Evolutionary conservation across 208 protist genomes (phyloP), one percentile per base, ranked within the genome.

Genomic region (Leishmania tropica): DNA sequence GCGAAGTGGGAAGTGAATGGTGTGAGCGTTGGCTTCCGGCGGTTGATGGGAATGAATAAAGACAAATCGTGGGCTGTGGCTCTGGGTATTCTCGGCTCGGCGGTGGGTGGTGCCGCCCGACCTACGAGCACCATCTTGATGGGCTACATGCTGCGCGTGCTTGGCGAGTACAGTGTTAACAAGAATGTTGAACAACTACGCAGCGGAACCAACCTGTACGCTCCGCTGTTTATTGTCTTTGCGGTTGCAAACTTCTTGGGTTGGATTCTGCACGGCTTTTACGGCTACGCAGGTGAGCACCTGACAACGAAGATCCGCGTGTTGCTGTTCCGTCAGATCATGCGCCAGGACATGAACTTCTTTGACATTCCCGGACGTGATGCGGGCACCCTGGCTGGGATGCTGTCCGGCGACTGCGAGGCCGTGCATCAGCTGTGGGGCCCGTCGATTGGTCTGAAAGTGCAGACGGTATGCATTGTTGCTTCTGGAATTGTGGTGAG

Each of bases 261-360:
- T 0, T 95, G 88, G 86, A 11, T 84, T 21, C 79, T 95, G 42
- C 89, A 94, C 60, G 83, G 70, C 56, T 91, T 95, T 83, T 95
- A 93, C 85, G 91, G 91, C 70, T 94, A 93, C 82, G 90, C 88
- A 0, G 93, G 93, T 15, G 89, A 95, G 82, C 84, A 89, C 75
- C 76, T 96, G 58, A 96, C 93, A 45, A 92, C 88, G 68, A 80
- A 85, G 71, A 80, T 96, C 28, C 91, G 93, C 71, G 84, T 87
- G 6, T 81, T 89, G 78, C 88, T 96, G 4, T 93, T 95, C 79
- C 80, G 77, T n/a, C 85, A 93, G 70, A 93, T 96, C 42, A 76
- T 96, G 17, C 88, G 92, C 3, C 94, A 97, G 78, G 94, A 97
- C 81, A 93, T 95, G 89, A 93, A 76, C 84, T 97, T 96, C 85